phyloP scores from a whole-genome alignment of 805 yeast species.

The Yarrowia yakushimensis region DNA sequence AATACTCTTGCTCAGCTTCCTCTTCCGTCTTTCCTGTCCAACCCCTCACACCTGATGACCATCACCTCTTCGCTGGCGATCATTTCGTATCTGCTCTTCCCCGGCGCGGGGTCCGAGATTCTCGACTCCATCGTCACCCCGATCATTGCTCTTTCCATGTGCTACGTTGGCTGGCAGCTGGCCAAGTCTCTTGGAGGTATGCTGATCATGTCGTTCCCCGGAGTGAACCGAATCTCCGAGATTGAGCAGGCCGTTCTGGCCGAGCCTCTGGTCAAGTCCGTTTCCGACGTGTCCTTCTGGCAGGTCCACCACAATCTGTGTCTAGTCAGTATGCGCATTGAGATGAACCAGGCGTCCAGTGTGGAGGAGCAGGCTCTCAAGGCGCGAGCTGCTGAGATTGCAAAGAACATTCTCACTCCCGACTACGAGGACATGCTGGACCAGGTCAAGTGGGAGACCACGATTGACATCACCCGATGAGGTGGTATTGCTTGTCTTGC shows the following conservation, averaged over 20 bases:
- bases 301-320: slow-evolving; percentile 45
- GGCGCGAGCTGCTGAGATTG: slow-evolving; percentile 29
- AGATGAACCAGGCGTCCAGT: slow-evolving; percentile 36
- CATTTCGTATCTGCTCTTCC: slow-evolving; percentile 36
- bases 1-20: slow-evolving; percentile 26
- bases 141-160: slow-evolving; percentile 41
- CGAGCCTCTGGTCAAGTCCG: slow-evolving; percentile 35
- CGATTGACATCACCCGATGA: slow-evolving; percentile 34
- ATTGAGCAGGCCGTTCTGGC: slow-evolving; percentile 32
- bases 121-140: slow-evolving; percentile 41
- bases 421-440: slow-evolving; percentile 26
- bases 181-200: slow-evolving; percentile 43
- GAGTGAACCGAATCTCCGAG: slow-evolving; percentile 37
- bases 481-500: no score
- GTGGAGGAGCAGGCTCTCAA: slow-evolving; percentile 33
- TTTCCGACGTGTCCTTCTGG: slow-evolving; percentile 40
- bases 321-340: slow-evolving; percentile 40
- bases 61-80: slow-evolving; percentile 36
- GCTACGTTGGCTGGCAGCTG: slow-evolving; percentile 42
- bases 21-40: slow-evolving; percentile 31
- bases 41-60: slow-evolving; percentile 38
- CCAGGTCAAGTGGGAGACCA: slow-evolving; percentile 38
- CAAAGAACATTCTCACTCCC: slow-evolving; percentile 29
- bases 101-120: slow-evolving; percentile 30
- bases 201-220: slow-evolving; percentile 44